A percentile compares a stretch with the other conserved stretches of the same genome.
Conservation (phyloP, 2,329 filamentous ascomycete genomes). For the Fusarium decemcellulare region DNA sequence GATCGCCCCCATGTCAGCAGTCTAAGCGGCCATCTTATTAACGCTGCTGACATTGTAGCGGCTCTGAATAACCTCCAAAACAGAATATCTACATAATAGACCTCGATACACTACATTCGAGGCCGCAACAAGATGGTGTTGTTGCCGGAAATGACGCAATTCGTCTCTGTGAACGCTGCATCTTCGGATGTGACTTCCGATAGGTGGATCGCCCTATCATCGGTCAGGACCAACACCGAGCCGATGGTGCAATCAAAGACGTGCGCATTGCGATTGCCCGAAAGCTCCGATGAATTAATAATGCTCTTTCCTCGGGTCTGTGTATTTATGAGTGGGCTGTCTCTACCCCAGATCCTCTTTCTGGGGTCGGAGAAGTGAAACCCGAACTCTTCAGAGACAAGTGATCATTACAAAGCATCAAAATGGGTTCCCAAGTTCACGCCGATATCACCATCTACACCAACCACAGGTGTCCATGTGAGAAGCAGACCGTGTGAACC, state of each 20-base stretch:
- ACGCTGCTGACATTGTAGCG: neutral
- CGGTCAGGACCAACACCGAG: constrained; percentile 11
- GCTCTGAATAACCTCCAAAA: neutral
- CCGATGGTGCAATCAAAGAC: constrained; percentile 27
- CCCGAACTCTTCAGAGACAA: neutral
- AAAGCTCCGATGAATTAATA: constrained; percentile 18
- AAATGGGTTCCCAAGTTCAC: constrained; percentile 38
- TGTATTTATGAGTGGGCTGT: constrained; percentile 3
- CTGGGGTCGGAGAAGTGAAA: too few species aligned
- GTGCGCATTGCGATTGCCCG: constrained; percentile 1
- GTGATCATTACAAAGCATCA: constrained; percentile 1
- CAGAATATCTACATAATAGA: neutral
- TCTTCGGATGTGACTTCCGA: constrained; percentile 2
- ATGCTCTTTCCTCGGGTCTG: neutral
- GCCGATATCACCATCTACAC: constrained; percentile 76
- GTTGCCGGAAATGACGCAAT: neutral
- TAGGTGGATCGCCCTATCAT: constrained; percentile 9
- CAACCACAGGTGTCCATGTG: constrained; percentile 77
- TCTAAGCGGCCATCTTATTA: constrained; percentile 9
- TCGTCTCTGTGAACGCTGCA: neutral
- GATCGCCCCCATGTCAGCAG: constrained; percentile 29
- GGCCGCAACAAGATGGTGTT: neutral
- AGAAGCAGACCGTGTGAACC: neutral
- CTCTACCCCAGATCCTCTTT: neutral
- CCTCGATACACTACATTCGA: neutral